These are phyloP conservation scores for Wakefieldia striispora DNA, from an alignment of 768 basidiomycete species.

Conservation along the genomic window DNA sequence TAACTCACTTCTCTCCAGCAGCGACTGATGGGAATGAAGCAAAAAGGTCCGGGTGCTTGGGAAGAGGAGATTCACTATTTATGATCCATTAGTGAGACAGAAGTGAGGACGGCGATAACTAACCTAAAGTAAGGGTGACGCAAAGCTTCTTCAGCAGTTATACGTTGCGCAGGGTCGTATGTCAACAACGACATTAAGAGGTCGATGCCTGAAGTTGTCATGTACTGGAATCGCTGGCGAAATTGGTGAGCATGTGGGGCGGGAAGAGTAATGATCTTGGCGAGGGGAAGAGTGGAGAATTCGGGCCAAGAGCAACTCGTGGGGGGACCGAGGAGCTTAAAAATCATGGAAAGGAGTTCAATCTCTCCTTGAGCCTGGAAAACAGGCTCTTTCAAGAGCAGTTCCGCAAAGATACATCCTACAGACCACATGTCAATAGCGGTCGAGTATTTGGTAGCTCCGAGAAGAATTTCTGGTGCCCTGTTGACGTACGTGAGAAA, in stretches of 20 bases:
- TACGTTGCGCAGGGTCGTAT: conserved; percentile 86
- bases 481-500: conserved; percentile 39
- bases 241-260: conserved; percentile 73
- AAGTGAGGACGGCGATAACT: background rate
- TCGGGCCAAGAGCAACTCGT: conserved; percentile 86
- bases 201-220: conserved; percentile 83
- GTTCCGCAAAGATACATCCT: conserved; percentile 97
- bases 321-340: conserved; percentile 93
- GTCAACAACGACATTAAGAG: conserved; percentile 76
- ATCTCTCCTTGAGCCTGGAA: conserved; percentile 96
- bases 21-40: conserved; percentile 94
- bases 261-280: conserved; percentile 75
- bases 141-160: conserved; percentile 87
- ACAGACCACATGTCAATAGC: conserved; percentile 99
- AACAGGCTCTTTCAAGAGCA: conserved; percentile 93
- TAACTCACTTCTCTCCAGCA: conserved; percentile 85
- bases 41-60: conserved; percentile 96
- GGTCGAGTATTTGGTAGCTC: conserved; percentile 91
- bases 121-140: conserved; percentile 92
- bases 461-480: conserved; percentile 93
- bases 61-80: conserved; percentile 83
- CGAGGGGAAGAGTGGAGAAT: conserved; percentile 72
- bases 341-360: conserved; percentile 91
- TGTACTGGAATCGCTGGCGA: conserved; percentile 81
- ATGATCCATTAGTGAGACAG: conserved; percentile 1